Percentiles rank a stretch among this genome's conserved stretches.
Conservation (phyloP, 1,284 basidiomycete species). For the Fomitopsis schrenkii region DNA sequence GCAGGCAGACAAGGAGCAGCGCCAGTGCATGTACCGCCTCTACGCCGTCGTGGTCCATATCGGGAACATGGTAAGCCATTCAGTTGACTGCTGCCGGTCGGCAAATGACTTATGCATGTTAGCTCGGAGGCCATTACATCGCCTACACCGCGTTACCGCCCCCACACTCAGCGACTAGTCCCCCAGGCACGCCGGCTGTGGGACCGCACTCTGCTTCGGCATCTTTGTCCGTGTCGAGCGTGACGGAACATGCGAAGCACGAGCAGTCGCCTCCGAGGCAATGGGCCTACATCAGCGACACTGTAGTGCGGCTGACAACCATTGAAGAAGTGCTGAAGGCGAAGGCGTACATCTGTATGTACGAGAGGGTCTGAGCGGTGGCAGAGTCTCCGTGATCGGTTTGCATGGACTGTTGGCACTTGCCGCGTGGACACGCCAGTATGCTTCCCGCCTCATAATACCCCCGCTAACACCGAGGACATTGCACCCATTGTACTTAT, state of each 20-base stretch:
- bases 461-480: not conserved
- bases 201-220: slow-evolving; percentile 19
- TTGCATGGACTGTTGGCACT: not conserved
- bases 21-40: slow-evolving; percentile 63
- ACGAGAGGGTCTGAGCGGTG: slow-evolving; percentile 53
- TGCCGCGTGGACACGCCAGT: not conserved
- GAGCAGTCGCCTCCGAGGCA: slow-evolving; percentile 41
- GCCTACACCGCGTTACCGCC: slow-evolving; percentile 64
- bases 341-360: slow-evolving; percentile 91
- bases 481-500: slow-evolving; percentile 10
- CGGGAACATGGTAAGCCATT: slow-evolving; percentile 72
- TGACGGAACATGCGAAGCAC: slow-evolving; percentile 8
- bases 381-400: not conserved
- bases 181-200: slow-evolving; percentile 4
- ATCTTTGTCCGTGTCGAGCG: slow-evolving; percentile 6
- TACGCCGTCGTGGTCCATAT: slow-evolving; percentile 91
- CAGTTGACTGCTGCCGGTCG: not conserved
- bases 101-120: slow-evolving; percentile 1
- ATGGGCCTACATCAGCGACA: slow-evolving; percentile 92
- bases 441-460: not conserved
- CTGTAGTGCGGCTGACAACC: slow-evolving; percentile 71
- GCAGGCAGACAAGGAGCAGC: slow-evolving; percentile 9
- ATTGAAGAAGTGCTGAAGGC: slow-evolving; percentile 86
- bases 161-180: slow-evolving; percentile 1
- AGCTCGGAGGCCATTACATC: slow-evolving; percentile 85